phyloP scores from a whole-genome alignment of 805 yeast genomes.

The Helenozyma rhizophorensis region DNA sequence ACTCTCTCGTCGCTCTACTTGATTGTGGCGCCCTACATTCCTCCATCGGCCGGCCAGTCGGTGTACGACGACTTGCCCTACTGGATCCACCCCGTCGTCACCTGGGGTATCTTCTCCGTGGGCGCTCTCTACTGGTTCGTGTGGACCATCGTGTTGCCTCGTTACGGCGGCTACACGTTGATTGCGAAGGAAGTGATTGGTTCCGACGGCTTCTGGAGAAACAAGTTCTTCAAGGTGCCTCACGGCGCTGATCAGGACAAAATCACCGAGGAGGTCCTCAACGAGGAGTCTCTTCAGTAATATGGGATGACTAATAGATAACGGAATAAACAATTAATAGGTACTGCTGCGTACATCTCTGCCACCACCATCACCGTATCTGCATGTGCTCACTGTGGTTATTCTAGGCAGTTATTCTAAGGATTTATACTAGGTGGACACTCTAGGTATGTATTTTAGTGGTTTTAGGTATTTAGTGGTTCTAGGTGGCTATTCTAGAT shows the following conservation, averaged over 20 bases:
- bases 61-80: slow-evolving; percentile 72
- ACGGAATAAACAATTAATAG: background rate
- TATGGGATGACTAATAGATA: too few species aligned
- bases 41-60: slow-evolving; percentile 61
- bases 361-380: too few species aligned
- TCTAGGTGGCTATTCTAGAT: too few species aligned
- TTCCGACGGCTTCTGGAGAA: slow-evolving; percentile 71
- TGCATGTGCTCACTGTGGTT: too few species aligned
- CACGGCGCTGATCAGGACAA: slow-evolving; percentile 12
- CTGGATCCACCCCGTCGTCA: slow-evolving; percentile 77
- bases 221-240: slow-evolving; percentile 43
- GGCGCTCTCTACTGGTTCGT: slow-evolving; percentile 66
- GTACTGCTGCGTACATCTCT: background rate
- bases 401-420: too few species aligned
- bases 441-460: too few species aligned
- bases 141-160: slow-evolving; percentile 59
- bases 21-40: slow-evolving; percentile 73
- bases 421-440: too few species aligned
- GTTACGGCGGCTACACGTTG: slow-evolving; percentile 47
- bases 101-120: slow-evolving; percentile 66
- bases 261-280: slow-evolving; percentile 14
- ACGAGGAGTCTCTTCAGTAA: slow-evolving; percentile 10
- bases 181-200: slow-evolving; percentile 53
- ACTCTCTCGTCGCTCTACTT: slow-evolving; percentile 61
- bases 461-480: too few species aligned